These are phyloP conservation scores for Rhynchosporium agropyri DNA, from an alignment of 2,329 filamentous ascomycete species.

Conservation along the genomic window DNA sequence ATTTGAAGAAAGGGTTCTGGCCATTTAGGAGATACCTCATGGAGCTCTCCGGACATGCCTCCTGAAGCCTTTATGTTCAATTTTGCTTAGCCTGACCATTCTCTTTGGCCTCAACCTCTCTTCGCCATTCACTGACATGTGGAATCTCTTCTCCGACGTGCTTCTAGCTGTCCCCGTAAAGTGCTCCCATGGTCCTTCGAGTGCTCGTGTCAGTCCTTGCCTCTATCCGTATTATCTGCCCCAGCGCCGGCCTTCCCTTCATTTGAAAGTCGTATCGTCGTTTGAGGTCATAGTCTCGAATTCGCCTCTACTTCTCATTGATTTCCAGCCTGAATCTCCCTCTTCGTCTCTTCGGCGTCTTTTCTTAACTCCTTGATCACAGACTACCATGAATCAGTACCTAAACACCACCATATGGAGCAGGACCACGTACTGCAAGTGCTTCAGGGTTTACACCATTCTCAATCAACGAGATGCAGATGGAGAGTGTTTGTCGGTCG, in stretches of 20 bases:
- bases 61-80: too few relatives aligned
- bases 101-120: too few relatives aligned
- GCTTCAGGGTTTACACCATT: slow-evolving; percentile 97
- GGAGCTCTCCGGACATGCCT: too few relatives aligned
- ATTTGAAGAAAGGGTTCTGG: too few relatives aligned
- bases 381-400: slow-evolving; percentile 34
- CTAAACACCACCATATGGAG: not conserved
- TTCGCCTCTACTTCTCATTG: slow-evolving; percentile 12
- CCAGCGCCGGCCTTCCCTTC: not conserved
- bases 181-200: too few relatives aligned
- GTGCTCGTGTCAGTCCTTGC: too few relatives aligned
- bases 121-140: too few relatives aligned
- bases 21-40: too few relatives aligned
- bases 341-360: slow-evolving; percentile 39
- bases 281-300: not conserved
- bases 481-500: slow-evolving; percentile 85
- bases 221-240: too few relatives aligned
- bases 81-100: too few relatives aligned
- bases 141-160: too few relatives aligned
- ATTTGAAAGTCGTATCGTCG: not conserved
- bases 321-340: slow-evolving; percentile 20
- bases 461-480: slow-evolving; percentile 96
- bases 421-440: slow-evolving; percentile 68
- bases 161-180: too few relatives aligned
- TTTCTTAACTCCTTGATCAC: slow-evolving; percentile 42